phyloP scores from a whole-genome alignment of 2,329 filamentous ascomycete genomes.

The Pyricularia sp. region DNA sequence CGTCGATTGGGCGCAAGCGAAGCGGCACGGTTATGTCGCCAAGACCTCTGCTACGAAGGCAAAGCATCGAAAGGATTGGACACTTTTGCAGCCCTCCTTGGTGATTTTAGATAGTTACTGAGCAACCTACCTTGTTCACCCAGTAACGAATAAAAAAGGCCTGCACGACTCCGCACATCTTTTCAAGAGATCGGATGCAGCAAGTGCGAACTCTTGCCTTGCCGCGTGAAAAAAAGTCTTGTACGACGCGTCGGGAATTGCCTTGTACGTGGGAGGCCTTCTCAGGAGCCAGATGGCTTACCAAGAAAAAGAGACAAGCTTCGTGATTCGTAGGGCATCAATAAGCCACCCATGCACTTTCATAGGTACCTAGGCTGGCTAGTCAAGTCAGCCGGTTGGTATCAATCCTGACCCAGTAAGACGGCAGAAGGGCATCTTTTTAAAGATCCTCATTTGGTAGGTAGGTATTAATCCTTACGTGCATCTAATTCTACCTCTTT shows the following conservation, averaged over 20 bases:
- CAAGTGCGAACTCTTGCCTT: not conserved
- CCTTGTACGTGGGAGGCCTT: not conserved
- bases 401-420: not conserved
- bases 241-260: not conserved
- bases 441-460: not conserved
- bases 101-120: not conserved
- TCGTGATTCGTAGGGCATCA: not conserved
- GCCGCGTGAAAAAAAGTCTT: not conserved
- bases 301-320: not conserved
- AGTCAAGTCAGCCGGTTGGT: not conserved
- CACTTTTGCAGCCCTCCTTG: not conserved
- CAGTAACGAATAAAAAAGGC: not conserved
- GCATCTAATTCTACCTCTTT: not conserved
- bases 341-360: not conserved
- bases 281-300: not conserved
- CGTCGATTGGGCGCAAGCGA: not conserved
- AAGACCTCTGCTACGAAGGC: not conserved
- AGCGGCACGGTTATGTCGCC: not conserved
- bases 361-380: not conserved
- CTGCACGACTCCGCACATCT: not conserved
- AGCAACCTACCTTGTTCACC: not conserved
- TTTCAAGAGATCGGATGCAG: not conserved
- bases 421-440: not conserved
- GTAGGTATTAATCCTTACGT: not conserved
- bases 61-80: not conserved